Base-by-base conservation (phyloP, 805 yeast genomes). In the Clavispora santaluciae region DNA sequence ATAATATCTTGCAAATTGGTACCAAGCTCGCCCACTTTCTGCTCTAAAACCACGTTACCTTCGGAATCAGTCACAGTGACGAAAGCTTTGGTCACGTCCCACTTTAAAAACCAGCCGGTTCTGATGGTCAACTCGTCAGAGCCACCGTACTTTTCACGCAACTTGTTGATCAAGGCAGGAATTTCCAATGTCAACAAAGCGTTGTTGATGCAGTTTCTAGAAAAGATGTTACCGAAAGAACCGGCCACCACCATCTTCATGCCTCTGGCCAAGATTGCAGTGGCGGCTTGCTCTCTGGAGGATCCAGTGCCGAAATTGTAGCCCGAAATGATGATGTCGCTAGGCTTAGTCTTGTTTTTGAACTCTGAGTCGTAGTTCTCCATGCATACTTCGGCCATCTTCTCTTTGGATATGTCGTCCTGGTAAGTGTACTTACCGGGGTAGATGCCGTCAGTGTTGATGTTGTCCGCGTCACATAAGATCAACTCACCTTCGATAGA, bases 341-440 rank as follows among this genome's bases (percentile, higher is more conserved):
- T 88, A 4, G 95, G 77, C 47, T 79, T 72, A 22, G 95, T 86
- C 72, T 88, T 90, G 22, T 66, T 48, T 43, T 85, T 82, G 64
- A 93, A 93, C 50, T 90, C 95, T 11, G 86, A 61, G 64, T 93
- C 99, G 66, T 93, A 93, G 70, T 93, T 93, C 68, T 93, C 99
- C 99, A 93, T 93, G 71, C 99, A 93, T 35, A 93, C 99, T 65
- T 91, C 86, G 25, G 99, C 99, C 99, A 93, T 93, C 61, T 84
- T 87, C 54, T 87, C 95, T 56, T 85, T 76, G 31, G 97, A 78
- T 35, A 93, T 93, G 60, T 93, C 98, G 63, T 93, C 99, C 70
- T 93, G 98, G 68, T 93, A 93, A 8, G 99, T 93, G 73, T 93
- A 93, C 63, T 93, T 93, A 51, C 99, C 99, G 17, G 99, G 99